These are phyloP conservation scores for Priceomyces fermenticarens DNA, from an alignment of 805 yeast genomes.

Conservation along the genomic window DNA sequence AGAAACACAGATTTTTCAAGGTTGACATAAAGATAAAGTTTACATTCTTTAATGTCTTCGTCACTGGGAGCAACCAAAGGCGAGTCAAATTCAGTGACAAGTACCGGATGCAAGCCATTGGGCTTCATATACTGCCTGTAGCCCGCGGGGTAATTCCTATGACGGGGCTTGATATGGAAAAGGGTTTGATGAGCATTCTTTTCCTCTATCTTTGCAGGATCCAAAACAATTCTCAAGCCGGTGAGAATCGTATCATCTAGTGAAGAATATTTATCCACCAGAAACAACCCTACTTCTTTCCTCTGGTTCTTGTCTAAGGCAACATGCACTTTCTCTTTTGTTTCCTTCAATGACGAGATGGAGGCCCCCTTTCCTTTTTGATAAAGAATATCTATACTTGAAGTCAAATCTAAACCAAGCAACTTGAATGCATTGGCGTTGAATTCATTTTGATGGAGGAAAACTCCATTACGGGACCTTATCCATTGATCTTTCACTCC, in stretches of 20 bases:
- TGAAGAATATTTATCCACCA: constrained; percentile 24
- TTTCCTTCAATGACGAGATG: constrained; percentile 8
- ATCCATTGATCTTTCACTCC: constrained; percentile 23
- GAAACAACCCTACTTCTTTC: constrained; percentile 38
- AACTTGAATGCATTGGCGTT: neutral
- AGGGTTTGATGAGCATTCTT: constrained; percentile 30
- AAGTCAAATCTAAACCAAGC: constrained; percentile 2
- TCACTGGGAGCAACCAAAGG: constrained; percentile 14
- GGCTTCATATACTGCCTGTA: constrained; percentile 7
- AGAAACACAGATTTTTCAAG: constrained; percentile 31
- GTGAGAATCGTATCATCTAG: constrained; percentile 33
- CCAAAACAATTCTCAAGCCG: constrained; percentile 32
- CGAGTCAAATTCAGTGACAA: constrained; percentile 13
- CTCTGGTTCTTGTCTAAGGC: constrained; percentile 1
- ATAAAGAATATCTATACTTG: constrained; percentile 5
- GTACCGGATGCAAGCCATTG: constrained; percentile 39
- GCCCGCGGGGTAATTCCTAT: constrained; percentile 14
- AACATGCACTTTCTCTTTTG: neutral
- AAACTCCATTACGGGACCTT: constrained; percentile 25
- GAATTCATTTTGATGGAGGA: constrained; percentile 16
- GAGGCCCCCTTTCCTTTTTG: constrained; percentile 6
- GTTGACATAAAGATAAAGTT: constrained; percentile 29
- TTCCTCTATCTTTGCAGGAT: constrained; percentile 6
- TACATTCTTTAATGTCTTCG: constrained; percentile 27
- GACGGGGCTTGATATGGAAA: constrained; percentile 42